A percentile compares a stretch with the other conserved stretches of the same genome.
These are phyloP conservation scores for Leccinum aurantiacum DNA, from an alignment of 768 basidiomycete species.

Conservation along the genomic window DNA sequence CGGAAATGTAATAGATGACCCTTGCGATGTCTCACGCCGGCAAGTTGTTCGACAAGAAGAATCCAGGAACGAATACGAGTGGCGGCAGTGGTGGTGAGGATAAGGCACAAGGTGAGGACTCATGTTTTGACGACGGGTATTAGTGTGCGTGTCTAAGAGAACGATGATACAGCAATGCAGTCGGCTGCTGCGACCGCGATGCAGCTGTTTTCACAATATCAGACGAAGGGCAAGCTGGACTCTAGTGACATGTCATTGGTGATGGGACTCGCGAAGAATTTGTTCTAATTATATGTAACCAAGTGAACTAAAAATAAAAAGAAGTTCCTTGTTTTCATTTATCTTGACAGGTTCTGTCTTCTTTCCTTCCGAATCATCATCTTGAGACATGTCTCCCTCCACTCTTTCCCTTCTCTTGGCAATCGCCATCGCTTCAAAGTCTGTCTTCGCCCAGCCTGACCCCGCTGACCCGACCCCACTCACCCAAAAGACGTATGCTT, in stretches of 20 bases:
- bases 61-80: constrained; percentile 13
- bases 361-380: too few relatives aligned
- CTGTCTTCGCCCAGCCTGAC: constrained; percentile 32
- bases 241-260: constrained; percentile 31
- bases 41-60: constrained; percentile 35
- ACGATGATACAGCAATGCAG: constrained; percentile 28
- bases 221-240: constrained; percentile 27
- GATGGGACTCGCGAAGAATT: constrained; percentile 27
- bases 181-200: constrained; percentile 32
- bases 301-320: not conserved
- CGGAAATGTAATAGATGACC: constrained; percentile 16
- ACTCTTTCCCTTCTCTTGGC: constrained; percentile 43
- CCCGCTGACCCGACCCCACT: constrained; percentile 50
- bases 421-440: constrained; percentile 31
- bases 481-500: constrained; percentile 43
- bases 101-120: constrained; percentile 29
- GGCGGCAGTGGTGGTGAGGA: not conserved
- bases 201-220: constrained; percentile 26
- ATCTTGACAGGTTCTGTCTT: too few relatives aligned
- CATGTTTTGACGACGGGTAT: not conserved
- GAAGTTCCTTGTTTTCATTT: too few relatives aligned
- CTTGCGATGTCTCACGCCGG: constrained; percentile 35
- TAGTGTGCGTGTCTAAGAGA: not conserved
- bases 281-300: constrained; percentile 7
- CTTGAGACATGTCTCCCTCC: constrained; percentile 47